Base-by-base conservation (phyloP, 768 basidiomycete species). In the Plicaturopsis crispa region DNA sequence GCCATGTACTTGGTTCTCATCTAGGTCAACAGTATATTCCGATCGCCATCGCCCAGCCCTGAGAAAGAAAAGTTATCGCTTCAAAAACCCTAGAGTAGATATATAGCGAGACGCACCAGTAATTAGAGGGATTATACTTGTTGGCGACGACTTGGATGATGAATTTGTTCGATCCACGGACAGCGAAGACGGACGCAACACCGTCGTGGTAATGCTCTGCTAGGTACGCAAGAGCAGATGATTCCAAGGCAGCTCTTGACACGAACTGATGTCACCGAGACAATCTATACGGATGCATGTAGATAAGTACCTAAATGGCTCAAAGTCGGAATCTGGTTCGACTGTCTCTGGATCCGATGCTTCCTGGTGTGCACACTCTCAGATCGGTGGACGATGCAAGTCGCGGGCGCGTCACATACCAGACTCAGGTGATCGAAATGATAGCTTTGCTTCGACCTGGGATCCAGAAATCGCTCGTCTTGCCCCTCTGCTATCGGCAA, bases 21-120 rank as follows among this genome's bases (percentile, higher is more conserved):
- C 72, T 26, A 86, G 57, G 55, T 94, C 78, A 35, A 96, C 66
- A 6, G 65, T 55, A 56, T 96, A 98, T 47, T 82, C 73, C 5
- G 91, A 92, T 26, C 93, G 76, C 94, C 94, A 98, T 55, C 92
- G 70, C 23, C 94, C 94, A 20, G 92, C 84, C 92, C 93, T 94
- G 41, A 31, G 30, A 18, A 23, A 4, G 18, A 32, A 39, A 33
- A 12, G 22, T 24, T 26, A 40, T 23, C 38, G 14, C 5, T 36
- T 16, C 20, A 13, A 22, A 14, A 31, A 35, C n/a, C 17, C 12
- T 21, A 38, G 24, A 8, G 30, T 38, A 20, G 24, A 48, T 60
- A 43, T 36, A 7, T 36, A 6, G 10, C 6, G 13, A n/a, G 18
- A 43, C 69, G 36, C 40, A 92, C 94, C 94, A 98, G 63, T 74